Evolutionary conservation across 805 yeast genomes (phyloP), one percentile per base, ranked within the genome.

Genomic region (Lachancea sp.): DNA sequence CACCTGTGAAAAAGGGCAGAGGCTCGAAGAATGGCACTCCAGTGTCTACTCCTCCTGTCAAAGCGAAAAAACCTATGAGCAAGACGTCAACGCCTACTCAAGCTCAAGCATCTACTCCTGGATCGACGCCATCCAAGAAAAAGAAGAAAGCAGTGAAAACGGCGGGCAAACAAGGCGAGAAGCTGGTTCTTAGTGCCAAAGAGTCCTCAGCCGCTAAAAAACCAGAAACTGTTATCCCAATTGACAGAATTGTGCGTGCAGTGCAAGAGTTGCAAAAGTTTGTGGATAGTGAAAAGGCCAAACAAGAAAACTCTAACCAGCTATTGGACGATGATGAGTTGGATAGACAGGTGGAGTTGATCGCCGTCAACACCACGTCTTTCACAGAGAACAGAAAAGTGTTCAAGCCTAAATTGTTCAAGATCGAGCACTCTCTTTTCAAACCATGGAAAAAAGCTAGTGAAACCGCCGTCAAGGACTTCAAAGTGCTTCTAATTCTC

Each of bases 191-290:
- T 4, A 56, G 57, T 39, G 16, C 39, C 19, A 56, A 58, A 38
- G 59, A 60, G 38, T 27, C 27, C 17, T 42, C 45, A 18, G 45
- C 33, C 26, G 32, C 44, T 10, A 49, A 45, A 34, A 46, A 45
- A 8, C 39, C 38, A 9, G 37, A 26, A 11, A 29, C 50, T n/a
- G 46, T 36, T 16, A 63, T 68, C 30, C 63, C 65, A n/a, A 40
- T 44, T 6, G 54, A 52, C 15, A 63, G 65, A 50, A 58, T 76
- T 13, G 49, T 53, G 16, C 76, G 76, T 50, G 90, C 91, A 11
- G 63, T 85, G 38, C 57, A 67, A 15, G 95, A 88, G 53, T 74
- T 93, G 58, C 67, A 70, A 45, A 82, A 83, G 60, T 88, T 74
- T 64, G 62, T 75, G 42, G 61, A 70, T 25, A 62, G 66, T 39